Evolutionary conservation across 2,329 filamentous ascomycete genomes (phyloP), one percentile per base, ranked within the genome.

Genomic region (Fusarium penzigii): DNA sequence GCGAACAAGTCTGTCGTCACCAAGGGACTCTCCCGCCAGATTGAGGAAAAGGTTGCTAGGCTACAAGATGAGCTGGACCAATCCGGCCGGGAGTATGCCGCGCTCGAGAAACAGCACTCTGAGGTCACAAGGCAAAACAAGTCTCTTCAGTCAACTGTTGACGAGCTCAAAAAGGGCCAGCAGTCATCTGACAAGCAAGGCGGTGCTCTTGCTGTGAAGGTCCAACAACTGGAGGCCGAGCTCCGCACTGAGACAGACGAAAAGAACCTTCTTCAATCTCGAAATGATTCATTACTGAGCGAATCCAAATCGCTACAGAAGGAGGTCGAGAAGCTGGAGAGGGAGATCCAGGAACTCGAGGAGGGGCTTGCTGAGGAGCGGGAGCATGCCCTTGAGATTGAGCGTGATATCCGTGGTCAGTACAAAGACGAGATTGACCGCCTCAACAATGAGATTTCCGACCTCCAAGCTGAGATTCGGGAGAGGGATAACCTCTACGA

Each of bases 1-100:
- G 81, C 87, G 17, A 87, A 92, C 71, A 92, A 91, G 62, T 92
- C 89, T 0, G 80, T 91, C 38, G 84, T 84, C 48, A 89, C 87
- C 12, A 91, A 89, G 66, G 88, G 87, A 2, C 77, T 90, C 9
- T 89, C 84, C 47, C 82, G 88, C 32, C 88, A 92, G 70, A 79
- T 90, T 16, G 88, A 92, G 63, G 87, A 90, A 59, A 90, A 85
- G 68, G 74, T 84, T 9, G 73, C 77, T 46, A 83, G 84, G 32
- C 73, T 92, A 10, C 87, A 92, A 60, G 75, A 81, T 42, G 87
- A 92, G 51, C 72, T 90, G 6, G 81, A 83, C 51, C 73, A 73
- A 53, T 73, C 78, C 16, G 73, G 76, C 17, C 70, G 77, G 17
- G 79, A 79, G 46, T 78, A 77, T 47, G 72, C 73, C 13, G 69